Percentiles rank a stretch among this genome's conserved stretches.
These are phyloP conservation scores for Brassica balearica DNA, from an alignment of 441 rosid genomes.

Conservation along the genomic window DNA sequence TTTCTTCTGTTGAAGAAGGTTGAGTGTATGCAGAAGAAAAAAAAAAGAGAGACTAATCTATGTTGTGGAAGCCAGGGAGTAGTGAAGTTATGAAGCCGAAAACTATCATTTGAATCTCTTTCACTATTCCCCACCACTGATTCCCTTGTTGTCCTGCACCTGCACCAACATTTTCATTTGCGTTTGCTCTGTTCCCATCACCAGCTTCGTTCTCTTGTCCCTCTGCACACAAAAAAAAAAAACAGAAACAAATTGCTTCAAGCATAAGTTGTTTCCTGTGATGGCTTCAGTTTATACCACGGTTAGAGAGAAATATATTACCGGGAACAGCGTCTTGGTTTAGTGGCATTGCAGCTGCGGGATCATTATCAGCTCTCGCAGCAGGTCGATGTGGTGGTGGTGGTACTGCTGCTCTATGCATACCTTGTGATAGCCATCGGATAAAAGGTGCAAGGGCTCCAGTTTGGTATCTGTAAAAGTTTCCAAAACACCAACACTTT, in stretches of 20 bases:
- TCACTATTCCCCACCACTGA: conserved; percentile 93
- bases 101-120: conserved; percentile 95
- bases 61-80: conserved; percentile 94
- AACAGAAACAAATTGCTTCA: conserved; percentile 21
- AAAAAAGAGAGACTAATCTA: conserved; percentile 57
- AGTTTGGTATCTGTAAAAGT: conserved; percentile 78
- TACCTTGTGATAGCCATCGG: conserved; percentile 92
- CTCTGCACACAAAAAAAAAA: conserved; percentile 43
- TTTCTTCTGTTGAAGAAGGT: neutral
- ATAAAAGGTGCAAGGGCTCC: conserved; percentile 93
- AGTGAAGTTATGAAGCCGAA: conserved; percentile 96
- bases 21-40: neutral
- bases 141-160: conserved; percentile 57
- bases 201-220: conserved; percentile 75
- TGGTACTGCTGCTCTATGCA: conserved; percentile 96
- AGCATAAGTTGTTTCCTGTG: conserved; percentile 15
- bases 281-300: conserved; percentile 8
- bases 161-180: conserved; percentile 53
- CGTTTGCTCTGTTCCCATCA: conserved; percentile 56
- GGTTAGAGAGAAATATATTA: conserved; percentile 21
- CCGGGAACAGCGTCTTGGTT: conserved; percentile 71
- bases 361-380: conserved; percentile 67
- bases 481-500: conserved; percentile 29
- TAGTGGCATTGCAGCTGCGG: conserved; percentile 67
- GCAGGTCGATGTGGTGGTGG: conserved; percentile 93